Evolutionary conservation across 805 yeast genomes (phyloP), one percentile per base, ranked within the genome.

Genomic region (Kluyveromyces wickerhamii): DNA sequence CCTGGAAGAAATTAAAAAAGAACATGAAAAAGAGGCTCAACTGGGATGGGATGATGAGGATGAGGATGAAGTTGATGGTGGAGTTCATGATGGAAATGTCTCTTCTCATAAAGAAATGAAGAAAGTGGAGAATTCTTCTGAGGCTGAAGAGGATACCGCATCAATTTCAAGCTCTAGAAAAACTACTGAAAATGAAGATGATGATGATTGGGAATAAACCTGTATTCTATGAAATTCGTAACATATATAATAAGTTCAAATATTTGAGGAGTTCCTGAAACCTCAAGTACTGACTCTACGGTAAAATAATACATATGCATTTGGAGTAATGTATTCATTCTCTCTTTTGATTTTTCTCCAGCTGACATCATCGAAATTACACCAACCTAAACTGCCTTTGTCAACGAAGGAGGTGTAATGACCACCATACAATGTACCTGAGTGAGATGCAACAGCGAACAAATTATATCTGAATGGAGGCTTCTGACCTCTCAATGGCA

Each of bases 281-380:
- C n/a, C 18, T 18, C 21, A 30, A 9, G 13, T 17, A 21, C 14
- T 21, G 2, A 45, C 41, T 28, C 86, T 66, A 40, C 69, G 72
- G 52, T 82, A 86, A 56, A 87, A 86, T 40, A 87, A 61, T 28
- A 92, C 86, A 55, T 87, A 87, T 4, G 94, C 95, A 56, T 80
- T 81, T 32, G 70, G 64, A 44, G 80, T 80, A 29, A 82, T 62
- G 11, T 82, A 86, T 25, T 71, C 71, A 23, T 55, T 62, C 7
- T 61, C 53, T 13, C 67, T 62, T 37, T 74, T 71, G 27, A 71
- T 66, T 35, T 64, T 69, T 18, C 72, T 63, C n/a, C 80, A 78
- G 36, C 68, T 71, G 0, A 83, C 70, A 55, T 87, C 96, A 56
- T 87, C 95, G 56, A 79, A 87, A 41, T 77, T 73, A 48, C 83